These are phyloP conservation scores for Amphibolis antarctica DNA, from an alignment of 106 monocot genomes.

Conservation along the genomic window DNA sequence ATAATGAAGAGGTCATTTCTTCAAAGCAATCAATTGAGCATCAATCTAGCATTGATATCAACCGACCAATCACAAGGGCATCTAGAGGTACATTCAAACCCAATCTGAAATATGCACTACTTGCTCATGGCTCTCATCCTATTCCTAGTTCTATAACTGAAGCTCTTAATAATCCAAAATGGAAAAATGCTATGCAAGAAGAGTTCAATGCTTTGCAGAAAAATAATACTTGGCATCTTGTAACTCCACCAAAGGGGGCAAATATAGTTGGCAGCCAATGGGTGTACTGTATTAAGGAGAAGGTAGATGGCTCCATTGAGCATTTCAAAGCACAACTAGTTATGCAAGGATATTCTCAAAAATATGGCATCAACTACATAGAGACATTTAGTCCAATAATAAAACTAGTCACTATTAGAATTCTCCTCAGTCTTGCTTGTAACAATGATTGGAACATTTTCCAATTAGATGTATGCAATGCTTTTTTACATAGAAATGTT, in stretches of 20 bases:
- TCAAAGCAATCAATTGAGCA: too few relatives aligned
- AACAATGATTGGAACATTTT: too few relatives aligned
- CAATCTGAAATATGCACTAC: not conserved
- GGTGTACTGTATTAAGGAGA: not conserved
- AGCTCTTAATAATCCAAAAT: not conserved
- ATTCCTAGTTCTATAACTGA: not conserved
- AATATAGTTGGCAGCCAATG: constrained; percentile 6
- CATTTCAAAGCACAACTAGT: not conserved
- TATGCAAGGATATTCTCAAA: not conserved
- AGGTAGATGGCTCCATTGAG: not conserved
- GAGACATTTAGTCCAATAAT: not conserved
- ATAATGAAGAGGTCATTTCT: too few relatives aligned
- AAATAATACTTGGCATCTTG: not conserved
- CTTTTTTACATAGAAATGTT: too few relatives aligned
- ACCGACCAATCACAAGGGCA: not conserved
- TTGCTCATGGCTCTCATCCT: not conserved
- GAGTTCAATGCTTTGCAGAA: not conserved
- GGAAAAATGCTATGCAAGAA: not conserved
- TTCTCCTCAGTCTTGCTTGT: too few relatives aligned
- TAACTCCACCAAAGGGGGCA: not conserved
- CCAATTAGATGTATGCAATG: too few relatives aligned
- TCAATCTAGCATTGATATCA: too few relatives aligned
- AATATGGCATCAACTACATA: not conserved
- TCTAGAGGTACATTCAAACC: not conserved
- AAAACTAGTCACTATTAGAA: too few relatives aligned